phyloP scores from a whole-genome alignment of 2,329 filamentous ascomycete genomes.

The Orbilia quercus region DNA sequence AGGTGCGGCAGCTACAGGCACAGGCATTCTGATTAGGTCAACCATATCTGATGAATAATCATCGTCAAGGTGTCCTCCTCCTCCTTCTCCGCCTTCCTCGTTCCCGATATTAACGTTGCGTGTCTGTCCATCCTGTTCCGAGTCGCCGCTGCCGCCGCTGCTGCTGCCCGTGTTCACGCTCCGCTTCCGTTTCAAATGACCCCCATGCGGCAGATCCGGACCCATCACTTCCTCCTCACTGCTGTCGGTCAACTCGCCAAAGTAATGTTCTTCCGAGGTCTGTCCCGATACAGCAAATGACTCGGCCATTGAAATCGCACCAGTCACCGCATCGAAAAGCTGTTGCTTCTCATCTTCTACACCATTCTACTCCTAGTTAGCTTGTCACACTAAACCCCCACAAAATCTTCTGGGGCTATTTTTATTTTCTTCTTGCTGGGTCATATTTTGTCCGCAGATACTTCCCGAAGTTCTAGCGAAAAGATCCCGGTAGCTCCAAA shows the following conservation, averaged over 20 bases:
- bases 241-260: conserved; percentile 26
- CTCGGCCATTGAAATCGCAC: conserved; percentile 55
- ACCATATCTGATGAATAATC: conserved; percentile 48
- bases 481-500: not conserved
- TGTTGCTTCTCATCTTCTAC: conserved; percentile 51
- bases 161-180: conserved; percentile 29
- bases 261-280: conserved; percentile 48
- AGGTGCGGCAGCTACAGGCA: conserved; percentile 25
- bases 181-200: conserved; percentile 51
- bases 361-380: conserved; percentile 49
- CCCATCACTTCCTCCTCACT: conserved; percentile 33
- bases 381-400: conserved; percentile 24
- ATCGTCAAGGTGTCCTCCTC: conserved; percentile 6
- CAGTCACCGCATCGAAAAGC: conserved; percentile 41
- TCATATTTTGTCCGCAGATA: not conserved
- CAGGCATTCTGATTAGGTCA: conserved; percentile 34
- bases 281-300: conserved; percentile 31
- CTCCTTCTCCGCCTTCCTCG: not conserved
- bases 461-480: conserved; percentile 22
- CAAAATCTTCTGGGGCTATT: conserved; percentile 11
- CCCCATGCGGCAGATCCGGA: conserved; percentile 11
- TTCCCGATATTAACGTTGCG: not conserved
- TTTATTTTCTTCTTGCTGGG: not conserved
- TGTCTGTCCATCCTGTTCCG: conserved; percentile 5
- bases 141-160: not conserved